These are phyloP conservation scores for Mimosa pudica DNA, from an alignment of 306 rosid species.

Conservation along the genomic window DNA sequence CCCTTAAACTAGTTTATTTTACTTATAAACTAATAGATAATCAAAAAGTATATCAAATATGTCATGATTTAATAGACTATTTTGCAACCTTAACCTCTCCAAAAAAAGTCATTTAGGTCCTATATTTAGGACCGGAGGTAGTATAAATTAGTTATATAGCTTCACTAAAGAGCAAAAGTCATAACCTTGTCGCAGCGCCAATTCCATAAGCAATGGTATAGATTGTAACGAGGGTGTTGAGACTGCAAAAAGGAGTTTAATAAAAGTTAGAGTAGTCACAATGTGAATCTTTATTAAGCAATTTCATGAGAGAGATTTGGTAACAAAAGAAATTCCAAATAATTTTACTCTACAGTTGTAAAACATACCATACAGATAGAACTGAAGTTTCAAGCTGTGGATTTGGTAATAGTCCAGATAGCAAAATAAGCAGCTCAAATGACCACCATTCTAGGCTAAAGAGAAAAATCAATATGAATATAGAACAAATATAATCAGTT, in stretches of 20 bases:
- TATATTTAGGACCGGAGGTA: too few relatives aligned
- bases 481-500: neutral
- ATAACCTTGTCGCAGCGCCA: conserved; percentile 69
- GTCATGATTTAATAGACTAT: too few relatives aligned
- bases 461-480: conserved; percentile 22
- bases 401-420: conserved; percentile 80
- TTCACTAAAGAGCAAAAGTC: too few relatives aligned
- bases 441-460: conserved; percentile 78
- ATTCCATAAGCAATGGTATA: conserved; percentile 68
- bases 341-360: neutral
- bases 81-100: too few relatives aligned
- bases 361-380: conserved; percentile 68
- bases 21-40: too few relatives aligned
- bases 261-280: conserved; percentile 12
- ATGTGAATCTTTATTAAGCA: neutral
- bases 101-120: too few relatives aligned
- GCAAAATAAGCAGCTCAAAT: conserved; percentile 57
- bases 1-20: too few relatives aligned
- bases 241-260: conserved; percentile 45
- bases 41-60: too few relatives aligned
- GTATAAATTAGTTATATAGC: too few relatives aligned
- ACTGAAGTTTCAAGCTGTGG: conserved; percentile 86
- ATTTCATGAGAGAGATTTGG: neutral
- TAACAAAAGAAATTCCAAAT: neutral
- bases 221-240: conserved; percentile 54